phyloP scores from a whole-genome alignment of 163 green algal species.

The Volvox carteri region DNA sequence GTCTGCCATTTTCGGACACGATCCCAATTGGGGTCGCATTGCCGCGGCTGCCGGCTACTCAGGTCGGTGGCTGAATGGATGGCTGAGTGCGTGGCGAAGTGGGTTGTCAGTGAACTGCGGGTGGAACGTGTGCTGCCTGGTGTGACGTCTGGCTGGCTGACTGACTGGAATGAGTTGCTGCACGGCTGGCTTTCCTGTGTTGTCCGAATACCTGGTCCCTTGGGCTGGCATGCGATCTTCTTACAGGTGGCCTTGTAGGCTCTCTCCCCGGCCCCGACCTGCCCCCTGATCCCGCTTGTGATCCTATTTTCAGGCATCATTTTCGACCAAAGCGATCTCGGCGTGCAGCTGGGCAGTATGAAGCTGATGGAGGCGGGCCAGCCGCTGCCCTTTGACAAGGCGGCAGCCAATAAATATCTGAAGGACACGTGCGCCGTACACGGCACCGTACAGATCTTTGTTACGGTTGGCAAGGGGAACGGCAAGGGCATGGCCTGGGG shows the following conservation, averaged over 20 bases:
- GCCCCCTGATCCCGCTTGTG: no score
- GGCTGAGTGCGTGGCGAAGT: no score
- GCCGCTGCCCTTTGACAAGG: constrained; percentile 94
- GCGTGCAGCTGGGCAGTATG: constrained; percentile 88
- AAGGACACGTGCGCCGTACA: constrained; percentile 86
- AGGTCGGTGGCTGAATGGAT: constrained; percentile 56
- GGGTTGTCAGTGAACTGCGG: no score
- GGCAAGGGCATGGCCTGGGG: constrained; percentile 92
- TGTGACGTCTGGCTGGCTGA: no score
- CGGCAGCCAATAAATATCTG: constrained; percentile 91
- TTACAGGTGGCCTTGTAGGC: no score
- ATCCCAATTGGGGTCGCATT: constrained; percentile 99
- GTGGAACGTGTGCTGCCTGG: no score
- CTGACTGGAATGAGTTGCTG: no score
- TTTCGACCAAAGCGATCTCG: constrained; percentile 91
- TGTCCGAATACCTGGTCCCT: no score
- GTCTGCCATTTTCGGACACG: constrained; percentile 95
- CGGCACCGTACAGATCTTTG: constrained; percentile 84
- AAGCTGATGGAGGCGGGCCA: constrained; percentile 95
- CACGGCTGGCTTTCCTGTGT: no score
- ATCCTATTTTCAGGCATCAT: constrained; percentile 86
- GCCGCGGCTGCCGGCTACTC: constrained; percentile 95
- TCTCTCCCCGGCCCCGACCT: no score
- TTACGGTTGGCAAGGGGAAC: constrained; percentile 76
- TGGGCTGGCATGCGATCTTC: no score